phyloP scores from a whole-genome alignment of 331 rosid species.

The Malus hybrid region DNA sequence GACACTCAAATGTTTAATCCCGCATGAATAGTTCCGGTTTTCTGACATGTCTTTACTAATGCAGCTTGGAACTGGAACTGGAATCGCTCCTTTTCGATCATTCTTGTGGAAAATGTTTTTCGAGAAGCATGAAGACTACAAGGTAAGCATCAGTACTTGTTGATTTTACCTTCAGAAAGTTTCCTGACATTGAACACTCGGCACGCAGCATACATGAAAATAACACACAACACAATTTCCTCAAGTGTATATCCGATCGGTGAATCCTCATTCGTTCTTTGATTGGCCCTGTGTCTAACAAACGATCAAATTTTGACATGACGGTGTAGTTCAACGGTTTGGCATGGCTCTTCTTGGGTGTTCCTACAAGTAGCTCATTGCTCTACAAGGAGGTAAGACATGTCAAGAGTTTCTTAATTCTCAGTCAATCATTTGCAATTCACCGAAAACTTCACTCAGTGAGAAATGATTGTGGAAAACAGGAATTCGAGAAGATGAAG shows the following conservation, averaged over 20 bases:
- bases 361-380: slow-evolving; percentile 91
- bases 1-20: not conserved
- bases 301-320: not conserved
- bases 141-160: slow-evolving; percentile 28
- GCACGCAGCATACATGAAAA: not conserved
- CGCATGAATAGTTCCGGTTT: not conserved
- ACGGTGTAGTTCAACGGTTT: slow-evolving; percentile 74
- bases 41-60: not conserved
- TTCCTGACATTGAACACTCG: not conserved
- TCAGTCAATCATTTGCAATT: not conserved
- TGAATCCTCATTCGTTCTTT: not conserved
- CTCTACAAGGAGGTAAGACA: slow-evolving; percentile 90
- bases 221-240: not conserved
- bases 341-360: slow-evolving; percentile 99
- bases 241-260: not conserved
- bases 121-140: slow-evolving; percentile 87
- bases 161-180: not conserved
- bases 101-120: slow-evolving; percentile 97
- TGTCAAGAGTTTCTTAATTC: not conserved
- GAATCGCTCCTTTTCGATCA: slow-evolving; percentile 91
- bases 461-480: not conserved
- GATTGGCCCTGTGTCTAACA: not conserved
- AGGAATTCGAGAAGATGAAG: slow-evolving; percentile 94
- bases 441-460: not conserved
- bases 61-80: slow-evolving; percentile 97